Percentiles rank a stretch among this genome's conserved stretches.
These are phyloP conservation scores for Kwoniella sp. DNA, from an alignment of 768 basidiomycete species.

Conservation along the genomic window DNA sequence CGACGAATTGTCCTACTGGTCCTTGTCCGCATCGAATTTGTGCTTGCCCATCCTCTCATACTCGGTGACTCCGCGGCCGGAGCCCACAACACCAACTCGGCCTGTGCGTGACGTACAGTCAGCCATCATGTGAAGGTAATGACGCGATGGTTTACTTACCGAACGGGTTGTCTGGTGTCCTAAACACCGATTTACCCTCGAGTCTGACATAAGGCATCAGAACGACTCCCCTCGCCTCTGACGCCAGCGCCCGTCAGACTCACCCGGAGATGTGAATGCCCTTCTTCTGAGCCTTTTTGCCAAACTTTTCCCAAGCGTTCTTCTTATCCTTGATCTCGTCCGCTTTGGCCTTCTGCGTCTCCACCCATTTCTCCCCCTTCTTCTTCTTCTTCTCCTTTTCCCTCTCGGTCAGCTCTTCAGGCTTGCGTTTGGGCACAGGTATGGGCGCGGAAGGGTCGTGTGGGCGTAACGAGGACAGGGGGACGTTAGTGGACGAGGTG, in stretches of 20 bases:
- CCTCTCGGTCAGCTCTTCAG: constrained; percentile 42
- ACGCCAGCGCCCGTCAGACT: background rate
- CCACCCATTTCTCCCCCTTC: constrained; percentile 52
- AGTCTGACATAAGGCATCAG: constrained; percentile 24
- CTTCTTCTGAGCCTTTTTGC: constrained; percentile 51
- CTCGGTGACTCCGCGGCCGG: constrained; percentile 46
- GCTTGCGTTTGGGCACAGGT: constrained; percentile 40
- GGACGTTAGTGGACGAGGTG: constrained; percentile 47
- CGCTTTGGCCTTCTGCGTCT: constrained; percentile 44
- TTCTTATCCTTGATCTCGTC: constrained; percentile 50
- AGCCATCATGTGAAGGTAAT: constrained; percentile 7
- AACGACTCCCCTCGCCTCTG: background rate
- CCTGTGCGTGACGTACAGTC: constrained; percentile 32
- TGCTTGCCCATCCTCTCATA: constrained; percentile 50
- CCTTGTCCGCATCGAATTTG: constrained; percentile 43
- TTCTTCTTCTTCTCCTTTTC: constrained; percentile 51
- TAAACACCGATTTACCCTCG: constrained; percentile 49
- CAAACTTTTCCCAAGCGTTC: constrained; percentile 51
- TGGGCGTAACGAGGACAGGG: constrained; percentile 40
- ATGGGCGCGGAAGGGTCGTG: constrained; percentile 38
- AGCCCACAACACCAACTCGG: constrained; percentile 49
- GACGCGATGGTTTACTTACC: constrained; percentile 28
- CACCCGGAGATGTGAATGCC: constrained; percentile 50
- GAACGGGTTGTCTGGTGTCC: constrained; percentile 45
- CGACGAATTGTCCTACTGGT: too few species aligned